Base-by-base conservation (phyloP, 495 filamentous ascomycete genomes). In the Hamigera avellanea region DNA sequence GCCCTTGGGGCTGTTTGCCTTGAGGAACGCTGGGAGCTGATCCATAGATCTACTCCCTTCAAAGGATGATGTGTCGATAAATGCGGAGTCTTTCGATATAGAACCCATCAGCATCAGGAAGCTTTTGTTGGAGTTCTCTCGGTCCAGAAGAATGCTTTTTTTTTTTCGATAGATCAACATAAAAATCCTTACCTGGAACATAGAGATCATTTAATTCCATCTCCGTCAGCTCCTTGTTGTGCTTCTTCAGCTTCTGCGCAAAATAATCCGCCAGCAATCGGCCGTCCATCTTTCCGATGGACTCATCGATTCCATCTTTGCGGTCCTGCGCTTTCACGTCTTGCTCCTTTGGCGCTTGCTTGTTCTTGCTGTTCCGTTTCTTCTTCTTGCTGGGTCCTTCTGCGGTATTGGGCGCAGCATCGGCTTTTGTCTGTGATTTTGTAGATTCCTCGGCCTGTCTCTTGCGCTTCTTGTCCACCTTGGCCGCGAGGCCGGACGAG, bases 251-350 rank as follows among this genome's bases (percentile, higher is more conserved):
- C 48, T 80, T 75, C 49, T 89, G 77, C n/a, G 76, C 78, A 40
- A 94, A 59, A 53, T 93, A 76, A 55, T 96, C 91, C 0, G 88
- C 82, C n/a, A 94, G 55, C 25, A 96, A 62, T 37, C 73, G 70
- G 32, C 72, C 78, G 43, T 94, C 83, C 78, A 98, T 83, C 23
- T 74, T 70, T 18, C 76, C 74, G 53, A 95, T 85, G 0, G 81
- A 78, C 43, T 72, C 72, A 56, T 95, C 89, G 38, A 95, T 59
- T n/a, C 77, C 74, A n/a, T 57, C 55, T 36, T 68, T 61, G n/a
- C 65, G 56, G 39, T 81, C 70, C 8, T 72, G 45, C 40, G 79
- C 69, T 28, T 76, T 54, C 29, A 73, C 65, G 9, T 75, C 70
- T 13, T 80, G 72, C n/a, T 78, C 64, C 23, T 69, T 61, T 9